phyloP scores from a whole-genome alignment of 352 stramenopile species.

The Pythium sp. region DNA sequence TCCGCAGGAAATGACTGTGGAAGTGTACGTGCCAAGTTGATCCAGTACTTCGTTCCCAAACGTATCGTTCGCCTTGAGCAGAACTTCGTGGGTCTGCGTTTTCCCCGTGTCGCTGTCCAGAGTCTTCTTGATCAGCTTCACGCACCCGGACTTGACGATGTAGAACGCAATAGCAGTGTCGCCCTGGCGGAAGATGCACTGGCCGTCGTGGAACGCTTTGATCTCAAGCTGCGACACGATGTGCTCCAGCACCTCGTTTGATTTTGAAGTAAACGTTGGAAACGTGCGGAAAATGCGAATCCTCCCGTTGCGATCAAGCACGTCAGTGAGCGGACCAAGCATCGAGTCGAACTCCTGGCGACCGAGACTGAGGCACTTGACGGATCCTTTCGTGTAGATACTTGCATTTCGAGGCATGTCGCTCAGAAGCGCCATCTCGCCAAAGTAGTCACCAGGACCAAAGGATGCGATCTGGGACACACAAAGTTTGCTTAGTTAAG shows the following conservation, averaged over 20 bases:
- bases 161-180: constrained; percentile 63
- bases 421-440: constrained; percentile 90
- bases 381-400: constrained; percentile 53
- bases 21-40: constrained; percentile 45
- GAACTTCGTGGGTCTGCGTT: constrained; percentile 35
- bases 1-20: constrained; percentile 58
- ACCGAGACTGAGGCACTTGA: constrained; percentile 69
- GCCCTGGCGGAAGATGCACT: constrained; percentile 58
- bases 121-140: constrained; percentile 63
- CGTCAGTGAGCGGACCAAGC: constrained; percentile 66
- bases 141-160: constrained; percentile 75
- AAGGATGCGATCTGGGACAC: constrained; percentile 49
- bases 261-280: constrained; percentile 49
- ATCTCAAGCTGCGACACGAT: constrained; percentile 76
- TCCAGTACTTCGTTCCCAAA: constrained; percentile 68
- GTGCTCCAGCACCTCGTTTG: constrained; percentile 61
- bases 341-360: constrained; percentile 79
- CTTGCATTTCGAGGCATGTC: constrained; percentile 83
- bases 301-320: constrained; percentile 69
- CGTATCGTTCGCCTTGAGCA: constrained; percentile 75
- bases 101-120: constrained; percentile 29
- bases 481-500: neutral
- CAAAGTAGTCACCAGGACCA: constrained; percentile 84
- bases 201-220: constrained; percentile 65
- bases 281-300: constrained; percentile 67